Conservation (phyloP, 257 asterid species). For the Lycium barbarum region DNA sequence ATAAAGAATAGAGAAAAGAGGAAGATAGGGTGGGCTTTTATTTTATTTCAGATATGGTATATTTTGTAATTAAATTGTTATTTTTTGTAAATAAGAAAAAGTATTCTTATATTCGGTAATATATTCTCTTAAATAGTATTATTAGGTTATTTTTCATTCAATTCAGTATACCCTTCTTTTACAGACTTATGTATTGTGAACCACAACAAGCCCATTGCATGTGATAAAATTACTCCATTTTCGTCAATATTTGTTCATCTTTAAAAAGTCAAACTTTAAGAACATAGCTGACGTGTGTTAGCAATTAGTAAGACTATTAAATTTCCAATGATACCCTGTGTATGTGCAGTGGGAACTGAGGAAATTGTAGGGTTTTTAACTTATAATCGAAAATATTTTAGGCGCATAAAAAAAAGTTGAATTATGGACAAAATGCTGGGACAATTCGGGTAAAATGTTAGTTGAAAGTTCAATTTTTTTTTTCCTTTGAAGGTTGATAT, state of each 20-base stretch:
- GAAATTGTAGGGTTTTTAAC: not conserved
- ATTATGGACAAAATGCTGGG: not conserved
- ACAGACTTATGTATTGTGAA: not conserved
- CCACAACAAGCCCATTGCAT: not conserved
- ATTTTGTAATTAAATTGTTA: no score
- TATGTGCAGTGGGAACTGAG: not conserved
- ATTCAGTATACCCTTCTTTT: not conserved
- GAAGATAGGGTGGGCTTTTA: no score
- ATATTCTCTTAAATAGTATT: no score
- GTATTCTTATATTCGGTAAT: no score
- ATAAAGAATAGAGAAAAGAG: no score
- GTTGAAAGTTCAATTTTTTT: not conserved
- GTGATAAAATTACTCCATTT: not conserved
- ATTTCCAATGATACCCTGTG: not conserved
- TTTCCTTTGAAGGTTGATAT: not conserved
- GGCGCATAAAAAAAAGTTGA: not conserved
- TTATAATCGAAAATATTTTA: not conserved
- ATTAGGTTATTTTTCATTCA: no score
- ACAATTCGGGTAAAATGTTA: not conserved
- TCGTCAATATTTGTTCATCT: not conserved
- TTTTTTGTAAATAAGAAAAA: no score
- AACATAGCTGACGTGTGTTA: not conserved
- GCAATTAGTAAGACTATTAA: not conserved
- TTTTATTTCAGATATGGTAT: no score
- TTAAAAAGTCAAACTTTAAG: not conserved